phyloP scores from a whole-genome alignment of 208 protist species.

The Kentomonas sorsogonicus region DNA sequence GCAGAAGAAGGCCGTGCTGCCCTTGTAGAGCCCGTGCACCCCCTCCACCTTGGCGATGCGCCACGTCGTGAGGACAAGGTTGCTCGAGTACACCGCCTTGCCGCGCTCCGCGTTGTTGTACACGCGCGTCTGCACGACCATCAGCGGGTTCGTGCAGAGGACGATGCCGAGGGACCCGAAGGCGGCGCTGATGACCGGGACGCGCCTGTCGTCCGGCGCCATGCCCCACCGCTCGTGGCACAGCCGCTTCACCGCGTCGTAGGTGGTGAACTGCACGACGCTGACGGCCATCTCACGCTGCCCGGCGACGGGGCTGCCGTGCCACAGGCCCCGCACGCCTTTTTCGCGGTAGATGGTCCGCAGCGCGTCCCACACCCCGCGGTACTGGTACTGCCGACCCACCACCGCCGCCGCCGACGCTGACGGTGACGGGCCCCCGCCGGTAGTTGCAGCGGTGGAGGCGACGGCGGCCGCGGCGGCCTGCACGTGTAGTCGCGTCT shows the following conservation, averaged over 20 bases:
- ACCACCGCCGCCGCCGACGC: neutral
- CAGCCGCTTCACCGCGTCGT: too few species aligned
- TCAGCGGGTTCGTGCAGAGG: conserved; percentile 23
- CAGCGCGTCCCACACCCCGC: conserved; percentile 16
- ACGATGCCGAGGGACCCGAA: conserved; percentile 16
- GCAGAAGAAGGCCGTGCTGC: conserved; percentile 39
- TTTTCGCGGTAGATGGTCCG: conserved; percentile 13
- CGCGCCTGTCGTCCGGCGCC: conserved; percentile 12
- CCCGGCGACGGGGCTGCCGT: conserved; percentile 11
- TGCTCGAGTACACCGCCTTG: neutral
- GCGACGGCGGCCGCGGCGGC: conserved; percentile 3
- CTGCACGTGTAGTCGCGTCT: conserved; percentile 74
- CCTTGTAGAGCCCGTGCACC: conserved; percentile 62
- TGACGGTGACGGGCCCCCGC: too few species aligned
- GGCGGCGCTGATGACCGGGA: conserved; percentile 18
- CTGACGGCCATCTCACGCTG: conserved; percentile 21
- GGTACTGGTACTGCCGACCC: too few species aligned
- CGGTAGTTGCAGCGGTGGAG: too few species aligned
- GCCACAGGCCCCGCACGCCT: conserved; percentile 28
- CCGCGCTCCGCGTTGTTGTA: conserved; percentile 18
- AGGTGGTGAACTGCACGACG: conserved; percentile 21
- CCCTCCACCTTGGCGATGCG: conserved; percentile 55
- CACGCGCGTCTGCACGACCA: conserved; percentile 37
- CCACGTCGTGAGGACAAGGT: conserved; percentile 5
- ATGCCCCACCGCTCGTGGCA: too few species aligned